Conservation (phyloP, 2,329 filamentous ascomycete species). For the Parafenestella ontariensis region DNA sequence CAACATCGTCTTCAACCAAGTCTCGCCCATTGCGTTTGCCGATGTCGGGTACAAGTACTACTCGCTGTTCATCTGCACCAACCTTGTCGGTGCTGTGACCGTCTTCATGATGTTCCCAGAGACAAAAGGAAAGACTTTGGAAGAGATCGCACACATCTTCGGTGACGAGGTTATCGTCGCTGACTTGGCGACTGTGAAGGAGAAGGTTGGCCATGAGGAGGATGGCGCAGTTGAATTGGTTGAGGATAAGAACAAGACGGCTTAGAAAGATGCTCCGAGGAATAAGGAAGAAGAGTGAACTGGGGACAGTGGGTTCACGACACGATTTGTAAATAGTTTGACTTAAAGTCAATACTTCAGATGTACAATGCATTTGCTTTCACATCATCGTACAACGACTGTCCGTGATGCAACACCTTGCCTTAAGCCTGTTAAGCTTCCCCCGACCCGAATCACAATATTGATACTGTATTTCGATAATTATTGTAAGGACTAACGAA, state of each 20-base stretch:
- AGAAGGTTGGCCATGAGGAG: constrained; percentile 9
- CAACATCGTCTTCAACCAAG: constrained; percentile 49
- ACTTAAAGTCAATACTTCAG: too few relatives aligned
- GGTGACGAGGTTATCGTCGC: constrained; percentile 14
- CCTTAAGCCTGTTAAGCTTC: too few relatives aligned
- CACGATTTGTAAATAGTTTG: too few relatives aligned
- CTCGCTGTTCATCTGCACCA: constrained; percentile 45
- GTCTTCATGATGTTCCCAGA: constrained; percentile 28
- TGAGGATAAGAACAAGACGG: background rate
- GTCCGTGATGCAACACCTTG: too few relatives aligned
- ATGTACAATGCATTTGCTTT: too few relatives aligned
- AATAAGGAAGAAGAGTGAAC: too few relatives aligned
- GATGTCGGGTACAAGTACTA: constrained; percentile 46
- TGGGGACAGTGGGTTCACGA: too few relatives aligned
- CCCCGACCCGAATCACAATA: too few relatives aligned
- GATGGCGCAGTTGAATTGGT: background rate
- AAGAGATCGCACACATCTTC: constrained; percentile 28
- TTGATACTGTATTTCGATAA: too few relatives aligned
- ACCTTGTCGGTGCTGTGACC: constrained; percentile 11
- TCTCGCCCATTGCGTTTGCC: constrained; percentile 43
- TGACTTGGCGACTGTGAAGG: constrained; percentile 12
- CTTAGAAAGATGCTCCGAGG: background rate
- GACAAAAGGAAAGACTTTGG: constrained; percentile 28
- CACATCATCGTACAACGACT: too few relatives aligned
- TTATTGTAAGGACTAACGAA: too few relatives aligned